These are phyloP conservation scores for Naumovozyma baii DNA, from an alignment of 805 yeast species.

Conservation along the genomic window DNA sequence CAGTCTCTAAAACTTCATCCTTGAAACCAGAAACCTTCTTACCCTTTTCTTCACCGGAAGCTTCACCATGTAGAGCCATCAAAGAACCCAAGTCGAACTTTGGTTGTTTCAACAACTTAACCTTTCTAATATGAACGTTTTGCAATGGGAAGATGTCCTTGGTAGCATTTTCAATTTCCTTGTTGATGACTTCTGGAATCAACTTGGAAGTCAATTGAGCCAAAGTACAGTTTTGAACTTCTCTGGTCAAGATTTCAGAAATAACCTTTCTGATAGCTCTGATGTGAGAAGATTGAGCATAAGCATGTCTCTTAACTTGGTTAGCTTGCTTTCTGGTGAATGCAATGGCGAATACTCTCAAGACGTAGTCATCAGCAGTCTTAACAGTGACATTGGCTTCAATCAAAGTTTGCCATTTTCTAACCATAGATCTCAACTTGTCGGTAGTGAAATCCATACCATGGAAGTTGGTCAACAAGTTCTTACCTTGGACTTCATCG, in stretches of 20 bases:
- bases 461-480: slow-evolving; percentile 98
- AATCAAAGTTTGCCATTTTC: slow-evolving; percentile 98
- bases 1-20: slow-evolving; percentile 97
- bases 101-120: slow-evolving; percentile 96
- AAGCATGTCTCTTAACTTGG: slow-evolving; percentile 95
- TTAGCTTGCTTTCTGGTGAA: slow-evolving; percentile 96
- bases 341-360: slow-evolving; percentile 94
- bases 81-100: slow-evolving; percentile 96
- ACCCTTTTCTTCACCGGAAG: slow-evolving; percentile 89
- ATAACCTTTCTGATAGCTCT: slow-evolving; percentile 96
- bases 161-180: slow-evolving; percentile 95
- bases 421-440: slow-evolving; percentile 93
- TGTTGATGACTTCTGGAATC: slow-evolving; percentile 97
- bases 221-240: slow-evolving; percentile 87
- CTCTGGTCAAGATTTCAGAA: slow-evolving; percentile 92
- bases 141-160: slow-evolving; percentile 94
- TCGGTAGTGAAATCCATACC: slow-evolving; percentile 97
- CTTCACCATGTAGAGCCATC: slow-evolving; percentile 96
- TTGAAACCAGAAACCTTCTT: slow-evolving; percentile 96
- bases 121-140: slow-evolving; percentile 98
- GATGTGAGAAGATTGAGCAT: slow-evolving; percentile 95
- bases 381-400: slow-evolving; percentile 97
- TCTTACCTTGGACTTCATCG: slow-evolving; percentile 98
- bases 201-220: slow-evolving; percentile 95
- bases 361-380: slow-evolving; percentile 94